Conservation (phyloP, 2,329 filamentous ascomycete species). For the Parasarocladium wereldwijsianum region DNA sequence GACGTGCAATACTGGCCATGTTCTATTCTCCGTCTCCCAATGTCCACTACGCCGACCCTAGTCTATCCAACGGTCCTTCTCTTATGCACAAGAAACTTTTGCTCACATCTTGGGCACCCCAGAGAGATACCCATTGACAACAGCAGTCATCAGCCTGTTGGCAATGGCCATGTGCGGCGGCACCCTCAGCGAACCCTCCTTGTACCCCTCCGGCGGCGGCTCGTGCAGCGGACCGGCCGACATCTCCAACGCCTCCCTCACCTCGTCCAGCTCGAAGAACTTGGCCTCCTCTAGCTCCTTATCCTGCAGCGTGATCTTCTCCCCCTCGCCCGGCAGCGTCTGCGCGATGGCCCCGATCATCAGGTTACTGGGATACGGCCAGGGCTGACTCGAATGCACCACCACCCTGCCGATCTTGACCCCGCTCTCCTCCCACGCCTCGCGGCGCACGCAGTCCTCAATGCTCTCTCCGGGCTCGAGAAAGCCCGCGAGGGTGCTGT, state of each 20-base stretch:
- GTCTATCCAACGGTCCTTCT: background rate
- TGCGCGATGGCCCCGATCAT: constrained; percentile 87
- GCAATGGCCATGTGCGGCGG: constrained; percentile 86
- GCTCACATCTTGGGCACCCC: constrained; percentile 35
- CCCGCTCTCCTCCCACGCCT: constrained; percentile 78
- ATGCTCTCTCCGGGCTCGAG: constrained; percentile 75
- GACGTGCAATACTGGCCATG: background rate
- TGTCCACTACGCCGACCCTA: no score
- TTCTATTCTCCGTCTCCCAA: no score
- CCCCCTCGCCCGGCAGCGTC: constrained; percentile 55
- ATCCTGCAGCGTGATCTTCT: constrained; percentile 75
- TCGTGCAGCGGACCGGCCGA: constrained; percentile 55
- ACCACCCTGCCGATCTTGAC: constrained; percentile 64
- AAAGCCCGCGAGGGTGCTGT: constrained; percentile 78
- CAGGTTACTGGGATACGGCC: constrained; percentile 72
- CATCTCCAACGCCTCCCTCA: constrained; percentile 54
- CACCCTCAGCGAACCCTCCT: constrained; percentile 62
- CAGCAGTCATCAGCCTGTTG: constrained; percentile 70
- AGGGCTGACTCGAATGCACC: constrained; percentile 73
- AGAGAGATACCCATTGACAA: constrained; percentile 58
- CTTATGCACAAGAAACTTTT: background rate
- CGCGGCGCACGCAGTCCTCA: constrained; percentile 68
- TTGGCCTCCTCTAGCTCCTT: constrained; percentile 79
- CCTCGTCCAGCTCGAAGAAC: constrained; percentile 76
- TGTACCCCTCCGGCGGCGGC: constrained; percentile 48